These are phyloP conservation scores for Solanum hybrid DNA, from an alignment of 305 asterid genomes.

Conservation along the genomic window DNA sequence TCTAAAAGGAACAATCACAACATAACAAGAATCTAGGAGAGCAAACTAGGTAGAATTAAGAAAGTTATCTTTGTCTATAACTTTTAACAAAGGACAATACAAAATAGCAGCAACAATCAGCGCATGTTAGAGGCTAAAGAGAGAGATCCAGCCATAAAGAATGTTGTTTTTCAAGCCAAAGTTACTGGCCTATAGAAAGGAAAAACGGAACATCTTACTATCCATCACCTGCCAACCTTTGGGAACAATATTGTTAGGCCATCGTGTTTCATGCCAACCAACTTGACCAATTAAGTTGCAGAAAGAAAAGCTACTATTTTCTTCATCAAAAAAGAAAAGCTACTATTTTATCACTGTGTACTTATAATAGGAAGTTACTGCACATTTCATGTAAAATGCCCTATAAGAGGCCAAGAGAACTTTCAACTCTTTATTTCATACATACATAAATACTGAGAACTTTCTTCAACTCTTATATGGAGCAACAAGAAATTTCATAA, in stretches of 20 bases:
- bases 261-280: neutral
- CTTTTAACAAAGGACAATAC: neutral
- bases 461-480: neutral
- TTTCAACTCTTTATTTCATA: neutral
- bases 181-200: neutral
- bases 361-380: neutral
- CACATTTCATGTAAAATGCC: neutral
- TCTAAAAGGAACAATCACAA: neutral
- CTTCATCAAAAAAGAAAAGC: neutral
- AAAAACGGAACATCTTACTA: neutral
- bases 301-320: neutral
- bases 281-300: conserved; percentile 1
- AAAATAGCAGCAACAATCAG: neutral
- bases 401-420: neutral
- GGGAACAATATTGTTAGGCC: neutral
- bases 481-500: neutral
- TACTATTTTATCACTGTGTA: neutral
- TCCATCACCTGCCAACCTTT: neutral
- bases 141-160: neutral
- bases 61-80: neutral
- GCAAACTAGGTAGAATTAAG: neutral
- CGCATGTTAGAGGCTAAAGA: neutral
- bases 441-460: neutral
- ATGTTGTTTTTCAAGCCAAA: neutral
- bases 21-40: neutral